Evolutionary conservation across 331 rosid genomes (phyloP).

Genomic region (Acacia concinna): DNA sequence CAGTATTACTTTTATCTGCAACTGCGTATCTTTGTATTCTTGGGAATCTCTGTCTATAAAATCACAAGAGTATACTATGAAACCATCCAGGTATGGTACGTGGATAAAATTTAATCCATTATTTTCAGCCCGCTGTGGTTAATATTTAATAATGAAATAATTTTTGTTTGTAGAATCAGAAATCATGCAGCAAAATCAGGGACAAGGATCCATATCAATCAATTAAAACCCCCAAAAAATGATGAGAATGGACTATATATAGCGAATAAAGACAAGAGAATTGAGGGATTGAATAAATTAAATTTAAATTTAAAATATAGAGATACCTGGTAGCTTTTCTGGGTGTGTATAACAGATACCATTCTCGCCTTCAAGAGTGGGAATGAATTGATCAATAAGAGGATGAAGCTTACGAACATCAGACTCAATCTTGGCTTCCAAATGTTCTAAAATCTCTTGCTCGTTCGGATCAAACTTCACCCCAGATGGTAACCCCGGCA

Average conservation of each 20-base stretch:
- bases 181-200: conserved; percentile 31
- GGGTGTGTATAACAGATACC: conserved; percentile 97
- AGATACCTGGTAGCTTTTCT: conserved; percentile 79
- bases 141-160: conserved; percentile 1
- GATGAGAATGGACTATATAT: neutral
- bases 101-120: conserved; percentile 3
- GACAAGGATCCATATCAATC: conserved; percentile 12
- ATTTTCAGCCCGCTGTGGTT: conserved; percentile 14
- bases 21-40: neutral
- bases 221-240: conserved; percentile 7
- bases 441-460: conserved; percentile 77
- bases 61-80: neutral
- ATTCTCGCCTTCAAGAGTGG: conserved; percentile 79
- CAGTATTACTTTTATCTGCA: neutral
- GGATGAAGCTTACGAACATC: conserved; percentile 77
- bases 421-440: conserved; percentile 66
- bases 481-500: conserved; percentile 87
- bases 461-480: conserved; percentile 95
- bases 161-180: conserved; percentile 1
- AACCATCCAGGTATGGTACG: neutral
- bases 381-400: conserved; percentile 81
- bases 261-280: too few species aligned
- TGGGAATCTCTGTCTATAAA: neutral
- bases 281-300: neutral
- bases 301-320: neutral